Evolutionary conservation across 2,329 filamentous ascomycete species (phyloP), one percentile per base, ranked within the genome.

Genomic region (Periconia sp.): DNA sequence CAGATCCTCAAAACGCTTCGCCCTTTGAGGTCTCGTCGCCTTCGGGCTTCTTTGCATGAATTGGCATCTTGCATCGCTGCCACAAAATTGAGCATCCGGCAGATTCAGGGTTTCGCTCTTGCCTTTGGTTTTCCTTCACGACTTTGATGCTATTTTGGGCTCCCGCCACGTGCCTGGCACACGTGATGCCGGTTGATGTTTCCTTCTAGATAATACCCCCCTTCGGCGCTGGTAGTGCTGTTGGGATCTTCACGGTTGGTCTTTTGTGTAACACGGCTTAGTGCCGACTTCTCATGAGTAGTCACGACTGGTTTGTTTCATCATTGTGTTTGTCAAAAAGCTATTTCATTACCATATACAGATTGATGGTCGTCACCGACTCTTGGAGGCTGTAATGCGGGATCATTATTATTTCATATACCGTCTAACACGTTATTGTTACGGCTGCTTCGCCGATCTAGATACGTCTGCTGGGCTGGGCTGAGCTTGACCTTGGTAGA

Each of bases 171-270:
- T 49, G 48, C 42, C 11, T 22, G 16, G 25, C 16, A 25, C 46
- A 48, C 49, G 46, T 55, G 49, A 48, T 46, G 35, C 40, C 25
- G 31, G 15, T 43, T 44, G n/a, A 23, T 9, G 18, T 39, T 37
- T 36, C 41, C 34, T 47, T 43, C 33, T 40, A 34, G 29, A 31
- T 35, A 36, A 48, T 50, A 47, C 38, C 38, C 47, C 43, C 17
- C 23, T 36, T n/a, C 30, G 24, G 41, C 34, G 15, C 32, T 35
- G 7, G 26, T 21, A 18, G 9, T 42, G 36, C 39, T 40, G 32
- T 26, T 38, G 36, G 28, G 36, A 40, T 46, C 15, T 24, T 43
- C 35, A 37, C 29, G 31, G 38, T 23, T 16, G 32, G 32, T 15
- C 22, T 25, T n/a, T n/a, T n/a, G n/a, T n/a, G 21, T 28, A 41